Evolutionary conservation across 257 asterid genomes (phyloP).

Genomic region (Salvia hispanica): DNA sequence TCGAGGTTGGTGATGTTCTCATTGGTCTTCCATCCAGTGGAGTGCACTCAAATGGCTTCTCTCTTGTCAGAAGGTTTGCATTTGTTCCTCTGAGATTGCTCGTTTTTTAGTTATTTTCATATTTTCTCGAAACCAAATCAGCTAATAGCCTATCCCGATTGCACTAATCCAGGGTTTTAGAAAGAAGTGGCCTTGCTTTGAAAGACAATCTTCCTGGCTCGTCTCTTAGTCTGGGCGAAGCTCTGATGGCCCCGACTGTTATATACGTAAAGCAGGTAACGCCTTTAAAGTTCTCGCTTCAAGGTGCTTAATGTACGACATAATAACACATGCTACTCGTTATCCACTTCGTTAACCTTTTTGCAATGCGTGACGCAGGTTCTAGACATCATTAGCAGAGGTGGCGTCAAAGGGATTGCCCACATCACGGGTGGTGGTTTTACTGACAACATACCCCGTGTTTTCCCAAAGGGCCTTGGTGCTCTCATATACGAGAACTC

Average conservation of each 20-base stretch:
- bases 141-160: neutral
- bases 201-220: conserved; percentile 74
- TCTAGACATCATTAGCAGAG: conserved; percentile 74
- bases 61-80: conserved; percentile 83
- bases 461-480: conserved; percentile 87
- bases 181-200: conserved; percentile 71
- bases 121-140: neutral
- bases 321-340: neutral
- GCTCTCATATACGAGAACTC: conserved; percentile 66
- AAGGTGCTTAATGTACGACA: neutral
- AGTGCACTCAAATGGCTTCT: conserved; percentile 91
- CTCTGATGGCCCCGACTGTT: conserved; percentile 90
- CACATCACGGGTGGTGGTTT: conserved; percentile 98
- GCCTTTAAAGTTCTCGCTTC: neutral
- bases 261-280: conserved; percentile 90
- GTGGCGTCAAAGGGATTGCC: conserved; percentile 96
- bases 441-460: conserved; percentile 92
- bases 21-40: conserved; percentile 97
- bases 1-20: conserved; percentile 69
- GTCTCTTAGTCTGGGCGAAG: conserved; percentile 64
- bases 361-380: conserved; percentile 46
- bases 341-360: conserved; percentile 5
- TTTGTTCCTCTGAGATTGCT: neutral
- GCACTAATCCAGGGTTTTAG: conserved; percentile 57
- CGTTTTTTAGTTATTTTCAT: neutral